Conservation (phyloP, 129 eudicot genomes). For the sunflower (Helianthus annuus) region HanXRQr2.0-SUNRISE NC_035449.2:181864217-181864716, state of each 20-base stretch:
- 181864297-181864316: too few species aligned
- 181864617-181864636: neutral
- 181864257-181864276: too few species aligned
- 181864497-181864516: slow-evolving; percentile 89
- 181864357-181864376: too few species aligned
- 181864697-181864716: too few species aligned
- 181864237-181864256: too few species aligned
- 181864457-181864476: slow-evolving; percentile 61
- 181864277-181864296: too few species aligned
- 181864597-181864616: slow-evolving; percentile 31
- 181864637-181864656: neutral
- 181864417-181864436: too few species aligned
- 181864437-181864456: neutral
- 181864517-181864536: slow-evolving; percentile 56
- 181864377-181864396: too few species aligned
- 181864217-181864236: too few species aligned
- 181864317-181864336: too few species aligned
- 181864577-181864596: neutral
- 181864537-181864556: slow-evolving; percentile 48
- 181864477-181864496: slow-evolving; percentile 83
- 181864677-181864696: slow-evolving; percentile 1
- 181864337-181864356: too few species aligned
- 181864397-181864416: too few species aligned
- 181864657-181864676: neutral
- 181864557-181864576: slow-evolving; percentile 37